Base-by-base conservation (phyloP, 2,329 filamentous ascomycete genomes). In the Hypoxylon sp. region DNA sequence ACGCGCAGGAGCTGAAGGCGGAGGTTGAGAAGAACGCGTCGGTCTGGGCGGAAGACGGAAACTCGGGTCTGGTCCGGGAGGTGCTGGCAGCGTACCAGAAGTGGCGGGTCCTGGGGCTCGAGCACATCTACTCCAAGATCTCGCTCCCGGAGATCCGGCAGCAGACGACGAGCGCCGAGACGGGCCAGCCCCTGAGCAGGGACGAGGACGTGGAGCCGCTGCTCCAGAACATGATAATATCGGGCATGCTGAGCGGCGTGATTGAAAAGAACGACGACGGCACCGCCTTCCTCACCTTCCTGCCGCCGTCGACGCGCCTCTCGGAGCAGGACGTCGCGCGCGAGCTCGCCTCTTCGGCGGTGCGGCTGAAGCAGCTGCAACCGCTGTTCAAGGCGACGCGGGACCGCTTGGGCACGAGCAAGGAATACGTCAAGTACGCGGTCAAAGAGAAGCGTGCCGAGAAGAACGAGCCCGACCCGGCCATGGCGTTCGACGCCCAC, bases 101-200 rank as follows among this genome's bases (percentile, higher is more conserved):
- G 70, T 93, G 90, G 80, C 89, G 91, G 62, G 87, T 98, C 59
- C 81, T 90, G 32, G 88, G 88, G 62, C 82, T 98, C 24, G 88
- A 89, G 46, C 85, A 86, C 54, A 88, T 92, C 3, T 97, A 94
- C 74, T 80, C 79, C 55, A 85, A 85, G 65, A 79, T 89, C 32
- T 83, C 84, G 15, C 79, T 89, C 30, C 70, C 81, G 17, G 82
- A 87, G 70, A 75, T 89, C 19, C 81, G 82, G 43, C 69, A 76
- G 22, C 75, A 77, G 43, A 89, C 87, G 0, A 79, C 80, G 52
- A 86, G 81, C 67, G 87, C 83, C 34, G 81, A 84, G 71, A 88
- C 84, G 1, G 85, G 82, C 15, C 71, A 73, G 30, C 68, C 72
- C 7, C 74, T 87, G 11, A 71, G 70, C 13, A 78, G 73, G 13